Evolutionary conservation across 2,329 filamentous ascomycete genomes (phyloP).

Genomic region (Onygenales sp.): DNA sequence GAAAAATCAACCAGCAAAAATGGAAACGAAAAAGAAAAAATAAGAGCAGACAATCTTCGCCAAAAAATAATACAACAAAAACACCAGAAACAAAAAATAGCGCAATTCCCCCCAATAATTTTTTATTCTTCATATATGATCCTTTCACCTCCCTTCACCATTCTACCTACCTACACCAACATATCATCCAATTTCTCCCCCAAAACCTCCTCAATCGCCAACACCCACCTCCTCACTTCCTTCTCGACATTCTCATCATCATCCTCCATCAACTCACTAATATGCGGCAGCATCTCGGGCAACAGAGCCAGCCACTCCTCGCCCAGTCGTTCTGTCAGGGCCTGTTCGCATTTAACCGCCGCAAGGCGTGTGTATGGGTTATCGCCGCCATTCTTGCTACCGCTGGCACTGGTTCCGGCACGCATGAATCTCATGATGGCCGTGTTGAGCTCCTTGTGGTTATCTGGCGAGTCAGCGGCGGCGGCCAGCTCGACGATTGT

Average conservation of each 20-base stretch:
- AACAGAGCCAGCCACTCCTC: slow-evolving; percentile 89
- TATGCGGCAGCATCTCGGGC: slow-evolving; percentile 92
- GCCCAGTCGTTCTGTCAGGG: slow-evolving; percentile 67
- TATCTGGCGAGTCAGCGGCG: slow-evolving; percentile 73
- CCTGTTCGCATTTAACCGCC: slow-evolving; percentile 72
- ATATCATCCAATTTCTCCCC: slow-evolving; percentile 88
- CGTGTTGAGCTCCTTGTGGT: slow-evolving; percentile 82
- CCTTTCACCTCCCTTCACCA: neutral
- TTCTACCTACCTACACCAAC: slow-evolving; percentile 55
- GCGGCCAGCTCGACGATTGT: slow-evolving; percentile 70
- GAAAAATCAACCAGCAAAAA: no score
- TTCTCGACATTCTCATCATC: slow-evolving; percentile 88
- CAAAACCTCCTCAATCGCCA: slow-evolving; percentile 76
- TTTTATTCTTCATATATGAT: neutral
- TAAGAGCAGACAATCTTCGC: no score
- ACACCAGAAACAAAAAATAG: no score
- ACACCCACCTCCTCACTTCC: slow-evolving; percentile 84
- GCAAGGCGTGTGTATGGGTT: slow-evolving; percentile 64
- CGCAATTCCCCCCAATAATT: neutral
- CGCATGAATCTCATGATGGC: slow-evolving; percentile 69
- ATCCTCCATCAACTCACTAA: slow-evolving; percentile 92
- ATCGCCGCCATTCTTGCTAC: slow-evolving; percentile 36
- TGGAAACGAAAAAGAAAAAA: no score
- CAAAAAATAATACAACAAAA: no score
- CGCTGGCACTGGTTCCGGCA: slow-evolving; percentile 31